phyloP scores from a whole-genome alignment of 495 filamentous ascomycete genomes.

The Cercophora newfieldiana region DNA sequence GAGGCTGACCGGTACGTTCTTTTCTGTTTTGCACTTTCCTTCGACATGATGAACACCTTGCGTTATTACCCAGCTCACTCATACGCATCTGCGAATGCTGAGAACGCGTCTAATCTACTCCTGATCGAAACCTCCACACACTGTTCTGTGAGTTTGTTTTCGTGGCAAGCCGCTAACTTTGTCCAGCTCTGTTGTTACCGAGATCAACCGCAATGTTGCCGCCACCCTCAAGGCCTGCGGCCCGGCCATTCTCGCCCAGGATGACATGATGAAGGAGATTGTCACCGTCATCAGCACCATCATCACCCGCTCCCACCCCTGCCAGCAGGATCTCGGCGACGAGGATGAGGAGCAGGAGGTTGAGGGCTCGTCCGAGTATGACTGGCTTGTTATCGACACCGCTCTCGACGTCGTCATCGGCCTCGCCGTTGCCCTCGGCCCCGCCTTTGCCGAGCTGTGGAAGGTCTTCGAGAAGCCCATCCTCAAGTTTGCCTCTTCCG shows the following conservation, averaged over 20 bases:
- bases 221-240: constrained; percentile 89
- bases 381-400: constrained; percentile 95
- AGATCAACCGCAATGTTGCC: constrained; percentile 94
- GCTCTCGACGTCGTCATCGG: constrained; percentile 86
- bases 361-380: constrained; percentile 85
- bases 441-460: constrained; percentile 82
- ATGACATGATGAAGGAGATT: constrained; percentile 57
- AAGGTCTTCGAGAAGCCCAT: constrained; percentile 90
- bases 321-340: constrained; percentile 83
- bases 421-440: constrained; percentile 77
- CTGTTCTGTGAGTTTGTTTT: not conserved
- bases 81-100: constrained; percentile 87
- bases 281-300: constrained; percentile 69
- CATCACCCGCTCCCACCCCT: constrained; percentile 85
- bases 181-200: constrained; percentile 76
- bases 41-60: constrained; percentile 79
- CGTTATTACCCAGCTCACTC: constrained; percentile 99
- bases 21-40: constrained; percentile 22
- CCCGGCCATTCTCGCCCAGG: constrained; percentile 77
- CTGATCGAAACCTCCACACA: constrained; percentile 22
- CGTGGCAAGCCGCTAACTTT: constrained; percentile 42
- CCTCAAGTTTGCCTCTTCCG: constrained; percentile 80
- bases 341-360: constrained; percentile 67
- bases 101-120: constrained; percentile 67
- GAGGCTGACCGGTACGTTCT: constrained; percentile 85